These are phyloP conservation scores for Rehmannia glutinosa DNA, from an alignment of 257 asterid genomes.

Conservation along the genomic window DNA sequence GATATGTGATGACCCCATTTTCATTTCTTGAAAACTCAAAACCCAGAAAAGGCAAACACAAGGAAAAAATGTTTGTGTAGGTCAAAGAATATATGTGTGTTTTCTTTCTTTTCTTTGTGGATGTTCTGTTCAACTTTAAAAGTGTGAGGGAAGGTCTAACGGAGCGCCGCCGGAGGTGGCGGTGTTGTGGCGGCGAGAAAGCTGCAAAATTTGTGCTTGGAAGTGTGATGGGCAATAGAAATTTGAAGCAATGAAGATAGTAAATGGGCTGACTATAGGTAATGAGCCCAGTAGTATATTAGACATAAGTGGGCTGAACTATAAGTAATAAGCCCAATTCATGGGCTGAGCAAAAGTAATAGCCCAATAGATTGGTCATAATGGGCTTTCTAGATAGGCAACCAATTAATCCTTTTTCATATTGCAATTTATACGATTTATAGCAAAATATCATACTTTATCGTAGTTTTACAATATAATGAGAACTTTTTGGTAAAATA, in stretches of 20 bases:
- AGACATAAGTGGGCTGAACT: background rate
- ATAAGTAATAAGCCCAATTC: background rate
- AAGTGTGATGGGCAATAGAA: background rate
- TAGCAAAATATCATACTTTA: too few species aligned
- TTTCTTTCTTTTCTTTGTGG: background rate
- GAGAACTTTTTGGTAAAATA: too few species aligned
- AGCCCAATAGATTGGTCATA: too few species aligned
- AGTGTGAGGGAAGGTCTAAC: background rate
- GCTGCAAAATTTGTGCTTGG: conserved; percentile 9
- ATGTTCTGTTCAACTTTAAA: background rate
- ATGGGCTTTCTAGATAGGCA: too few species aligned
- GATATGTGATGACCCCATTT: conserved; percentile 57
- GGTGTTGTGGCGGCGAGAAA: conserved; percentile 29
- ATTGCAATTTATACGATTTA: too few species aligned
- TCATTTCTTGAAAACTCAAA: conserved; percentile 6
- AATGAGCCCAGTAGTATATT: background rate
- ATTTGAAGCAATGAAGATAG: background rate
- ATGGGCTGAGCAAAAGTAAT: too few species aligned
- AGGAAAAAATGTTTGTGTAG: background rate
- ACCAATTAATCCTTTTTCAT: too few species aligned
- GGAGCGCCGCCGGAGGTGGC: conserved; percentile 26
- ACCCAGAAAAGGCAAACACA: background rate
- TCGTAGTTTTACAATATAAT: too few species aligned
- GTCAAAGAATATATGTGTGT: background rate
- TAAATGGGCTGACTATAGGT: conserved; percentile 11